Conservation (phyloP, 208 protist species). For the Trypanosomatidae sp. region DNA sequence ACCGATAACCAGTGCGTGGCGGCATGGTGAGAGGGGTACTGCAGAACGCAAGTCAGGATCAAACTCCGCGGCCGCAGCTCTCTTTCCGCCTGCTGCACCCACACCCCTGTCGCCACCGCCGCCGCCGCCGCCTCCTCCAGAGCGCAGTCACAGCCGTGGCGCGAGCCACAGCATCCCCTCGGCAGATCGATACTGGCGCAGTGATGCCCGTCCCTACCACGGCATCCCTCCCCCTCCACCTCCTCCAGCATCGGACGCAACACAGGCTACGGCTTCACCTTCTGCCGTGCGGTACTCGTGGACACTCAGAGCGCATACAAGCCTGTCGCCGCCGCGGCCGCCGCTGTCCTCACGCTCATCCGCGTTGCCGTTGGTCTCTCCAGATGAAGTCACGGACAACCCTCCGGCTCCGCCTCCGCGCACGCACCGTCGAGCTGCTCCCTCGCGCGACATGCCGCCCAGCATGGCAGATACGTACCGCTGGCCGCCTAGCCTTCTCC, state of each 20-base stretch:
- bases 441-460: not conserved
- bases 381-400: conserved; percentile 22
- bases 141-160: conserved; percentile 14
- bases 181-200: conserved; percentile 5
- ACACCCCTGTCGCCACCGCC: not conserved
- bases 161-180: conserved; percentile 13
- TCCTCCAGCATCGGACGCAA: not conserved
- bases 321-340: not conserved
- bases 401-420: conserved; percentile 4
- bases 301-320: not conserved
- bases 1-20: not conserved
- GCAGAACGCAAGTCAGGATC: not conserved
- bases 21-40: not conserved
- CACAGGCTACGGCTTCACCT: not conserved
- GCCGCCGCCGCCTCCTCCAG: conserved; percentile 14
- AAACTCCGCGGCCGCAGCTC: not conserved
- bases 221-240: conserved; percentile 15
- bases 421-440: no score
- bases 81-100: not conserved
- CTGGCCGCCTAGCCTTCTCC: not conserved
- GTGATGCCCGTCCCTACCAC: not conserved
- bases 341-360: not conserved
- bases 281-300: conserved; percentile 9
- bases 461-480: not conserved
- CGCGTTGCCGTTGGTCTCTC: conserved; percentile 13